These are phyloP conservation scores for Hyaloscypha variabilis DNA, from an alignment of 495 filamentous ascomycete species.

Conservation along the genomic window DNA sequence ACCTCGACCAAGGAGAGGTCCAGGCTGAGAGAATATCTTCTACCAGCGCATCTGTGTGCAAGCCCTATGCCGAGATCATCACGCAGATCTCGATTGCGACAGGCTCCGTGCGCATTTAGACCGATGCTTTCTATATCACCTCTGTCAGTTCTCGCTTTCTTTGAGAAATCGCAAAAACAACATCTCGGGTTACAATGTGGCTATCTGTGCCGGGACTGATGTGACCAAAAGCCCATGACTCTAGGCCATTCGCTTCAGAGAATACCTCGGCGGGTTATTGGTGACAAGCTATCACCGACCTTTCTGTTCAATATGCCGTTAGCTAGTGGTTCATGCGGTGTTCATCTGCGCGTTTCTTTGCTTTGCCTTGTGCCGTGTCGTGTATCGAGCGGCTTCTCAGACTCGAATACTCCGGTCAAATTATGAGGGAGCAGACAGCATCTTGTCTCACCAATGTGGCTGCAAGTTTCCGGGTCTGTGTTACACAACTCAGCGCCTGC, in stretches of 20 bases:
- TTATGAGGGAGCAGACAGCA: neutral
- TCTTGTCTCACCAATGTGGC: neutral
- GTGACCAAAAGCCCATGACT: neutral
- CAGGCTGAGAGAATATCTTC: neutral
- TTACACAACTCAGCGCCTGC: neutral
- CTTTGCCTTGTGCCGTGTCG: neutral
- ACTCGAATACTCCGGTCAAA: neutral
- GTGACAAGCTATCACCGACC: neutral
- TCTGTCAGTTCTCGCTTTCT: neutral
- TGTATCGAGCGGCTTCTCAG: neutral
- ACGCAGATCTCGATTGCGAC: neutral
- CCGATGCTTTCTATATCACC: neutral
- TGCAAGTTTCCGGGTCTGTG: constrained; percentile 1
- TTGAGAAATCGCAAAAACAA: neutral
- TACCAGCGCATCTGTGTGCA: no score
- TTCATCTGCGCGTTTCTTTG: neutral
- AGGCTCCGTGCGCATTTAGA: neutral
- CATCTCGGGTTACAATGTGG: neutral
- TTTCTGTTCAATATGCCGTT: neutral
- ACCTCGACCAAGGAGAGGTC: neutral
- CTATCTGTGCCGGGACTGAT: neutral
- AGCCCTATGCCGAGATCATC: neutral
- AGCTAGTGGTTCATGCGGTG: neutral
- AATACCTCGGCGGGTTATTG: neutral
- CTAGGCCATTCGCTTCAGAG: neutral